phyloP scores from a whole-genome alignment of 495 filamentous ascomycete species.

The Penicillium samsonianum region DNA sequence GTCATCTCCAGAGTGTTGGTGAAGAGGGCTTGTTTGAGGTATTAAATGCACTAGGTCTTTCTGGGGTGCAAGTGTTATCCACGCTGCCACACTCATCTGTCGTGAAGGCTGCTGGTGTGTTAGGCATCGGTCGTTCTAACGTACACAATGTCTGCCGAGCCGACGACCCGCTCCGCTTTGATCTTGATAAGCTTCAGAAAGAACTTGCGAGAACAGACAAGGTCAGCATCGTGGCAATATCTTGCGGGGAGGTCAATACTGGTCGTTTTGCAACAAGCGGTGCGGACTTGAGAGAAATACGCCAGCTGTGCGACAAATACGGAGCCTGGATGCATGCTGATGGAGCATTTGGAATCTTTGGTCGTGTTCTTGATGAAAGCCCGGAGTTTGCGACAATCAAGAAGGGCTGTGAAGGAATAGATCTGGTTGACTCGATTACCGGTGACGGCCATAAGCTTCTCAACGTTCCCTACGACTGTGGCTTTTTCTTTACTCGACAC shows the following conservation, averaged over 20 bases:
- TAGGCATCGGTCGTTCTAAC: conserved; percentile 74
- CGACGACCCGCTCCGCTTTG: conserved; percentile 63
- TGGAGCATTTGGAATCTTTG: conserved; percentile 87
- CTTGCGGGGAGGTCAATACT: conserved; percentile 89
- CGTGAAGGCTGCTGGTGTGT: conserved; percentile 75
- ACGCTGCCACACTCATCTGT: conserved; percentile 82
- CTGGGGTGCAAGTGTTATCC: conserved; percentile 72
- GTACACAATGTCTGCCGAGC: conserved; percentile 60
- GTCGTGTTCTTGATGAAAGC: conserved; percentile 59
- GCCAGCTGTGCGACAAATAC: conserved; percentile 70
- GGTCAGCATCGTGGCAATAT: conserved; percentile 74
- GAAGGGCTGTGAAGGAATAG: conserved; percentile 62
- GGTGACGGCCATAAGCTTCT: conserved; percentile 88
- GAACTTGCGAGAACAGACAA: conserved; percentile 50
- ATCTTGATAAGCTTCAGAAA: conserved; percentile 60
- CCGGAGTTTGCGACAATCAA: conserved; percentile 60
- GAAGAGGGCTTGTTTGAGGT: conserved; percentile 69
- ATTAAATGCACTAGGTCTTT: conserved; percentile 61
- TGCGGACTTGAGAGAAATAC: conserved; percentile 61
- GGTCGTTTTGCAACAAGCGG: conserved; percentile 73
- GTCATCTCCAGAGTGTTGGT: conserved; percentile 55
- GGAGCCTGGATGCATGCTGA: conserved; percentile 90
- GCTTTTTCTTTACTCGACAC: conserved; percentile 79
- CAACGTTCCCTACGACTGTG: conserved; percentile 96
- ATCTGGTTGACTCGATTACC: conserved; percentile 82